A percentile compares a stretch with the other conserved stretches of the same genome.
These are phyloP conservation scores for Ophiostoma perfectum DNA, from an alignment of 2,329 filamentous ascomycete species.

Conservation along the genomic window DNA sequence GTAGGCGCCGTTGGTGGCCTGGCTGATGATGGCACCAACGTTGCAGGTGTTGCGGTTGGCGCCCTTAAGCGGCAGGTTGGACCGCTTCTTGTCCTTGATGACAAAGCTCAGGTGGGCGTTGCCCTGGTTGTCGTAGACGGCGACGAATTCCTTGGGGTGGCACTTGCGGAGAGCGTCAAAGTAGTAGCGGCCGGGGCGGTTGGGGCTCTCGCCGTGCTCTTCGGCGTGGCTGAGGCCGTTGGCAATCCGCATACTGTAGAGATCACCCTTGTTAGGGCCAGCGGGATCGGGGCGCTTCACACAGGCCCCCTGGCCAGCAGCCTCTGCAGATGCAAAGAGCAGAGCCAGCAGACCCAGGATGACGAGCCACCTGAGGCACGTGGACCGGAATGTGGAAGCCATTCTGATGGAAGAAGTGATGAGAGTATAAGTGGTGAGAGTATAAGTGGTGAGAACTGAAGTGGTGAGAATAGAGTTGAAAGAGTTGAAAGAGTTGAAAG, in stretches of 20 bases:
- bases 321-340: not conserved
- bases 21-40: not conserved
- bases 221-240: not conserved
- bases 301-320: not conserved
- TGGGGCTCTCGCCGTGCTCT: not conserved
- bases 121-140: conserved; percentile 4
- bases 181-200: not conserved
- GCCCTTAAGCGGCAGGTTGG: not conserved
- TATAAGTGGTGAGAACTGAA: too few species aligned
- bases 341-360: not conserved
- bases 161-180: not conserved
- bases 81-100: conserved; percentile 3
- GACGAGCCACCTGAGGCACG: not conserved
- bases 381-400: too few species aligned
- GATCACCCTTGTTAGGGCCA: not conserved
- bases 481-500: too few species aligned
- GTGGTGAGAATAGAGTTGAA: too few species aligned
- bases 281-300: conserved; percentile 8
- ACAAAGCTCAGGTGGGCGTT: conserved; percentile 6
- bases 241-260: not conserved
- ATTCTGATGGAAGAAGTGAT: too few species aligned
- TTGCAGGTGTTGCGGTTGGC: conserved; percentile 5
- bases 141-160: not conserved
- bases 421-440: too few species aligned
- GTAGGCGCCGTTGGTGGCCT: not conserved